Percentiles rank a stretch among this genome's conserved stretches.
Evolutionary conservation across 1,284 basidiomycete genomes (phyloP).

Genomic region (Veloporphyrellus conicus): DNA sequence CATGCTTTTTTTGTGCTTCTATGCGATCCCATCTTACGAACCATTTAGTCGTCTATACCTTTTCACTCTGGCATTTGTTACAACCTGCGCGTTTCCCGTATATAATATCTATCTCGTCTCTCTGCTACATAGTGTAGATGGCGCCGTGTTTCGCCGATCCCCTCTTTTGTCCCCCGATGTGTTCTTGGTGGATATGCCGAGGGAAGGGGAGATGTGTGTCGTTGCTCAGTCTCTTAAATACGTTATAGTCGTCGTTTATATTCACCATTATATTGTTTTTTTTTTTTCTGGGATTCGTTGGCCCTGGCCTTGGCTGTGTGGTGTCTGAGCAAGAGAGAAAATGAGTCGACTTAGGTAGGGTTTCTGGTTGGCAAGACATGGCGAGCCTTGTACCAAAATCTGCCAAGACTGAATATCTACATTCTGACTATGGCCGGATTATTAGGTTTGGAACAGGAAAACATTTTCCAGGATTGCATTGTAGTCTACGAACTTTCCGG

Average conservation of each 20-base stretch:
- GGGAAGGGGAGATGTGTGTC: slow-evolving; percentile 4
- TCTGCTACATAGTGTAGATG: slow-evolving; percentile 24
- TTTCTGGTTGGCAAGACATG: no score
- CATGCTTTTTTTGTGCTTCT: slow-evolving; percentile 8
- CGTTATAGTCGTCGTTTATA: slow-evolving; percentile 37
- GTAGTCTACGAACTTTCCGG: no score
- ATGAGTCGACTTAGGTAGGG: no score
- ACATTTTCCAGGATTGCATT: no score
- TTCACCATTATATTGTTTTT: background rate
- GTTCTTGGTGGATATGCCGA: background rate
- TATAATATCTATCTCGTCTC: slow-evolving; percentile 32
- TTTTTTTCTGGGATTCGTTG: slow-evolving; percentile 1
- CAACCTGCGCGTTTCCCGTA: slow-evolving; percentile 14
- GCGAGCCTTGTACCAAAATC: no score
- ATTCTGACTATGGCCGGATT: no score
- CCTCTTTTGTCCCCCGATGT: background rate
- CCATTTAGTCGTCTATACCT: slow-evolving; percentile 23
- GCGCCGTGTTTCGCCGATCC: no score
- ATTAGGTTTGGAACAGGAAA: no score
- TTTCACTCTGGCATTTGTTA: slow-evolving; percentile 24
- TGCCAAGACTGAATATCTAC: no score
- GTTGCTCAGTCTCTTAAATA: slow-evolving; percentile 29
- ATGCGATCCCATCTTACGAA: slow-evolving; percentile 20
- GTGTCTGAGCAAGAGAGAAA: no score
- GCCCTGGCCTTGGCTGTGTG: no score